Conservation (phyloP, 768 basidiomycete genomes). For the Rossbeevera mucosa region DNA sequence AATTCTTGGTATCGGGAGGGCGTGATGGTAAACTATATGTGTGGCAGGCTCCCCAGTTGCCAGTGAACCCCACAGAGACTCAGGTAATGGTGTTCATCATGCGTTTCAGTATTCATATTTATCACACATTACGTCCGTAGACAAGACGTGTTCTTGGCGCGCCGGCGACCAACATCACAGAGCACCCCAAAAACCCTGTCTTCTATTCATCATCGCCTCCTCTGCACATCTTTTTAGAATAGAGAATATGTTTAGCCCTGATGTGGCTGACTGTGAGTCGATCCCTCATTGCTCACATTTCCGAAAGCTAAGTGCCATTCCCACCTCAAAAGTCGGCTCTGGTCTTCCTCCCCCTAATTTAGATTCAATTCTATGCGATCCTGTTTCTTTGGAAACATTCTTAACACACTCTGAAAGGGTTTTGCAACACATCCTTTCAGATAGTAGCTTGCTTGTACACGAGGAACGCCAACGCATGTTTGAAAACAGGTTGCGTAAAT, state of each 20-base stretch:
- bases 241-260: not conserved
- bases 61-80: not conserved
- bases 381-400: not conserved
- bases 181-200: not conserved
- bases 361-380: not conserved
- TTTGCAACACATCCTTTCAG: not conserved
- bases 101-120: not conserved
- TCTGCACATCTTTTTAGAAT: not conserved
- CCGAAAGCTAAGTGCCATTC: not conserved
- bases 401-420: too few relatives aligned
- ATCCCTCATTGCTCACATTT: not conserved
- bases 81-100: not conserved
- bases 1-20: not conserved
- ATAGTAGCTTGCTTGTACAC: not conserved
- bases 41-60: not conserved
- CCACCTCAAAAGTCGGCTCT: not conserved
- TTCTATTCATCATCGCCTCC: not conserved
- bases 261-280: not conserved
- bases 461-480: conserved; percentile 1
- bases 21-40: not conserved
- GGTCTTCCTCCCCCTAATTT: not conserved
- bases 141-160: not conserved
- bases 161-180: too few relatives aligned
- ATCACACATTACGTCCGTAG: not conserved
- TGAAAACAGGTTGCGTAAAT: not conserved